Evolutionary conservation across 225 moss, liverwort and hornwort species (phyloP).

Genomic region (Lunularia cruciata): DNA sequence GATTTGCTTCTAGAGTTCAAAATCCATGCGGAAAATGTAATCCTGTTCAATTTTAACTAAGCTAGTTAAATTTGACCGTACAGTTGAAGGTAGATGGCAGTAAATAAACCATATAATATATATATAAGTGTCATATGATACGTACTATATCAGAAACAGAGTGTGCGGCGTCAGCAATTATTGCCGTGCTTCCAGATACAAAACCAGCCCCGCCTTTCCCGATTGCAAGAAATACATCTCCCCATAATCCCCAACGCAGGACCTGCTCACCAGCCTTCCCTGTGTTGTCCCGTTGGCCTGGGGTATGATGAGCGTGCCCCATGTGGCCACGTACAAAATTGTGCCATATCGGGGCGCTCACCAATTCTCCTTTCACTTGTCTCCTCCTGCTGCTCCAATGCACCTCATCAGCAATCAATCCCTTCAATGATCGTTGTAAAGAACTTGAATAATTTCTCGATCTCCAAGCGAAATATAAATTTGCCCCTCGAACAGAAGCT

Average conservation of each 20-base stretch:
- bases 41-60: no score
- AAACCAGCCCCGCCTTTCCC: constrained; percentile 93
- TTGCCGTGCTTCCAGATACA: constrained; percentile 85
- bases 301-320: constrained; percentile 61
- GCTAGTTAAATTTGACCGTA: no score
- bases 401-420: not conserved
- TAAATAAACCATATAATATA: no score
- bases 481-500: not conserved
- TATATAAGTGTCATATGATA: no score
- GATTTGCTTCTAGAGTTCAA: no score
- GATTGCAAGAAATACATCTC: constrained; percentile 64
- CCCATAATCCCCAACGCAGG: constrained; percentile 75
- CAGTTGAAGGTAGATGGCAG: no score
- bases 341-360: constrained; percentile 38
- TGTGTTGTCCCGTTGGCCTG: constrained; percentile 39
- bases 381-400: constrained; percentile 16
- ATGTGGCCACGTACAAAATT: constrained; percentile 60
- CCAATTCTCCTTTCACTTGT: constrained; percentile 25
- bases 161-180: constrained; percentile 95
- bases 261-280: constrained; percentile 66
- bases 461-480: constrained; percentile 1
- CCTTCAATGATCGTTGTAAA: constrained; percentile 4
- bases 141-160: constrained; percentile 87
- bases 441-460: constrained; percentile 7
- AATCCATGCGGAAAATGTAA: no score